Evolutionary conservation across 164 flowering plant genomes (phyloP).

Genomic region (Dillenia suffruticosa): DNA sequence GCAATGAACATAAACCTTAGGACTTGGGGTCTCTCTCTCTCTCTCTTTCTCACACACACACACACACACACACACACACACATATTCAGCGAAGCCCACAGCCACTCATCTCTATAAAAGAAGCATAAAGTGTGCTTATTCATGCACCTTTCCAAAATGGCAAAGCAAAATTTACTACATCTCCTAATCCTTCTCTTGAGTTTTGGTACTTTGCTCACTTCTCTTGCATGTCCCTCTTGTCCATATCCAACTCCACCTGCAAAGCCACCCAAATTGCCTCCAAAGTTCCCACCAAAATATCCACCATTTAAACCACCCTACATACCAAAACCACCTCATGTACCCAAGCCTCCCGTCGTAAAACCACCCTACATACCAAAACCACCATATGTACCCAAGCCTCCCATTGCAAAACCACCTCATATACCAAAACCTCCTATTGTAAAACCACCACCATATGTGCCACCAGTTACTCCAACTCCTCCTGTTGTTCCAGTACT

Average conservation of each 20-base stretch:
- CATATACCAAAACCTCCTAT: slow-evolving; percentile 14
- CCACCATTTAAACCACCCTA: slow-evolving; percentile 8
- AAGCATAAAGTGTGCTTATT: neutral
- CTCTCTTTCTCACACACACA: neutral
- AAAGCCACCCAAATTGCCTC: slow-evolving; percentile 16
- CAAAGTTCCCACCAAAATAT: slow-evolving; percentile 15
- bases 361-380: too few species aligned
- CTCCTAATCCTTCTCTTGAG: slow-evolving; percentile 23
- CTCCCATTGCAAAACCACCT: slow-evolving; percentile 13
- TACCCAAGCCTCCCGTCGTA: too few species aligned
- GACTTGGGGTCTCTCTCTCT: neutral
- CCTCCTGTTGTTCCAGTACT: slow-evolving; percentile 13
- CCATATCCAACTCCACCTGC: slow-evolving; percentile 28
- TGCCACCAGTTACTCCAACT: slow-evolving; percentile 3
- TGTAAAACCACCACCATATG: slow-evolving; percentile 3
- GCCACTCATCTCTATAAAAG: neutral
- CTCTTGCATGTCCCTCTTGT: slow-evolving; percentile 35
- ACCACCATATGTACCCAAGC: slow-evolving; percentile 16
- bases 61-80: neutral
- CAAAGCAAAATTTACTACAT: slow-evolving; percentile 12
- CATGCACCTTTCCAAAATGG: slow-evolving; percentile 13
- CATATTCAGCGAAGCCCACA: slow-evolving; percentile 9
- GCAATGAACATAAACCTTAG: neutral
- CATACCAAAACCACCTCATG: too few species aligned
- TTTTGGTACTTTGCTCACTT: slow-evolving; percentile 22